Base-by-base conservation (phyloP, 805 yeast species). In the Babjeviella inositovora region DNA sequence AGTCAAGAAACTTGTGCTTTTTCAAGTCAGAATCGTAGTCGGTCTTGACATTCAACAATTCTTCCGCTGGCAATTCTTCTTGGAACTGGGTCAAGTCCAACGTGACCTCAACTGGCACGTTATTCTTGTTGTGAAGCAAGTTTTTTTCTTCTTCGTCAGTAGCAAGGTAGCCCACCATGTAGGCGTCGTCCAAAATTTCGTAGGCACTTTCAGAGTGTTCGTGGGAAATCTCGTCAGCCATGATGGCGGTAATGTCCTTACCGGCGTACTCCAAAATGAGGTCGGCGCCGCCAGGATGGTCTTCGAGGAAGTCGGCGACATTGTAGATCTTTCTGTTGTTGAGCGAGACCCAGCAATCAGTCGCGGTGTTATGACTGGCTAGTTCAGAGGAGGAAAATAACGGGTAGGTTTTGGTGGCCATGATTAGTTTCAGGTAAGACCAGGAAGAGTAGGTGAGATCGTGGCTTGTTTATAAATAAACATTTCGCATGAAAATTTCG, bases 1-100 rank as follows among this genome's bases (percentile, higher is more conserved):
- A 63, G 46, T 90, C 97, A 37, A 90, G 56, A 47, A 90, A 90
- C 44, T 76, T 64, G 57, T 90, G 93, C 32, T 70, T 74, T 33
- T 61, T 54, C 34, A 52, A 68, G 52, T 90, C 98, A 20, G 50
- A 63, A 4, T 49, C 42, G 34, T 62, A 74, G 47, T 90, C 94
- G 2, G 98, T 90, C 32, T 70, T 74, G 28, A 84, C 63, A 22
- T 69, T 64, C 26, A 87, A 53, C 35, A 72, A 69, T 15, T 72
- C 82, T 34, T 70, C 79, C 3, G 76, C 50, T 13, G 93, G 93
- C 20, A 77, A 55, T 12, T 72, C 65, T 21, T 70, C 79, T 32
- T 53, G 61, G 40, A 56, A 56, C 32, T 52, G 57, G 22, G 34
- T 40, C 35, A 50, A 32, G 25, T 60, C 63, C 21, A 62, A 43